A percentile compares a stretch with the other conserved stretches of the same genome.
phyloP scores from a whole-genome alignment of 2,329 filamentous ascomycete species.

The Diaporthe citrichinensis region DNA sequence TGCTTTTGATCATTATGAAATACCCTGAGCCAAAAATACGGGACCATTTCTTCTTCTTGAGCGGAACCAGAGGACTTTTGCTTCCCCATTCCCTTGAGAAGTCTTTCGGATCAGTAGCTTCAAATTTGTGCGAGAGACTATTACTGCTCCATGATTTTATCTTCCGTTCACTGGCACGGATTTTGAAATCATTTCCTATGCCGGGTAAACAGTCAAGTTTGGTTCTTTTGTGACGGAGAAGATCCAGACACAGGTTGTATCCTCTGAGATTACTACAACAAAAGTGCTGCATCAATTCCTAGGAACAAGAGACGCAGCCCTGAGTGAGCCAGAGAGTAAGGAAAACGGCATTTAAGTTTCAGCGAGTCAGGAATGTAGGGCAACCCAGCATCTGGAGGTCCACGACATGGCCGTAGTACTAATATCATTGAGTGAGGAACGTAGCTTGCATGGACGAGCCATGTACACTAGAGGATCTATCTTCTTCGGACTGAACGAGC shows the following conservation, averaged over 20 bases:
- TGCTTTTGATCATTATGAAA: too few relatives aligned
- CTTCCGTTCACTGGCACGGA: not conserved
- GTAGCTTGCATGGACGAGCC: not conserved
- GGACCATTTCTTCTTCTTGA: too few relatives aligned
- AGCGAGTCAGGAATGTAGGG: not conserved
- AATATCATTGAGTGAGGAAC: not conserved
- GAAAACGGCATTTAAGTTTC: too few relatives aligned
- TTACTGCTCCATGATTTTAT: not conserved
- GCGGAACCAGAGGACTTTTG: too few relatives aligned
- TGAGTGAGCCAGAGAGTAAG: too few relatives aligned
- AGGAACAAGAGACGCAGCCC: too few relatives aligned
- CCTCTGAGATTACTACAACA: not conserved
- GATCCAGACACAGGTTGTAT: not conserved
- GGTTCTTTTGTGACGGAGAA: not conserved
- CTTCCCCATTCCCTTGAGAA: too few relatives aligned
- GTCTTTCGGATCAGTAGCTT: too few relatives aligned
- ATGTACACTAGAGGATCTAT: too few relatives aligned
- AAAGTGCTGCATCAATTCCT: too few relatives aligned
- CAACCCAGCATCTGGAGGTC: not conserved
- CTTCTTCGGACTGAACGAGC: not conserved
- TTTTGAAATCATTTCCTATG: not conserved
- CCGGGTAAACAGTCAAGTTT: not conserved
- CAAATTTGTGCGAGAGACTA: too few relatives aligned
- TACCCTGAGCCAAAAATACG: too few relatives aligned
- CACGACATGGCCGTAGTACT: not conserved